Conservation (phyloP, 2,329 filamentous ascomycete species). For the Fusarium agapanthi region DNA sequence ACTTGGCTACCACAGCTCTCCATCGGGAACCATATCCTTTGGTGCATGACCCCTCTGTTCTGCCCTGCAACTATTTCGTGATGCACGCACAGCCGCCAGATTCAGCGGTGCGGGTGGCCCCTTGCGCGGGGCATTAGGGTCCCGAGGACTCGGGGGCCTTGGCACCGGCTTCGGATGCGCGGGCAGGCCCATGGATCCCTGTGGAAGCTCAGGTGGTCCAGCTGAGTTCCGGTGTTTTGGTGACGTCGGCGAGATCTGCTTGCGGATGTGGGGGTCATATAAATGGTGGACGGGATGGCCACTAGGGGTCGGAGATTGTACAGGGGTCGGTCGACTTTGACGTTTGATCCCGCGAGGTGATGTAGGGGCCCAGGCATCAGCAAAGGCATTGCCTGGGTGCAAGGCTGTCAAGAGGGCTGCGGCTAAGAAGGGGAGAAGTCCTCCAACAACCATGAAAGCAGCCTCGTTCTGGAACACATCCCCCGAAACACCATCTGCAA, state of each 20-base stretch:
- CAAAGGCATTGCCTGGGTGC: slow-evolving; percentile 53
- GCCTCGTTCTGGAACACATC: slow-evolving; percentile 50
- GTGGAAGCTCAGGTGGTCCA: slow-evolving; percentile 34
- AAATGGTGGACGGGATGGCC: slow-evolving; percentile 43
- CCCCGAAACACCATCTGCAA: slow-evolving; percentile 48
- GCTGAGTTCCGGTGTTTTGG: slow-evolving; percentile 28
- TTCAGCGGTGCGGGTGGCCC: slow-evolving; percentile 28
- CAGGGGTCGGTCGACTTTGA: slow-evolving; percentile 27
- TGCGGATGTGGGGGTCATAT: slow-evolving; percentile 48
- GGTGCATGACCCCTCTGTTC: slow-evolving; percentile 3
- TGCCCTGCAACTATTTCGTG: slow-evolving; percentile 7
- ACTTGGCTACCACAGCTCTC: slow-evolving; percentile 17
- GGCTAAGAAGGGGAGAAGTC: slow-evolving; percentile 51
- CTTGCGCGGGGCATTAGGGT: slow-evolving; percentile 20
- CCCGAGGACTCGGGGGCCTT: slow-evolving; percentile 17
- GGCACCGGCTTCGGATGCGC: slow-evolving; percentile 39
- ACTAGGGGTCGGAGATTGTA: slow-evolving; percentile 29
- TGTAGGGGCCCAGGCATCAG: slow-evolving; percentile 51
- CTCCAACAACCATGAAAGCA: slow-evolving; percentile 52
- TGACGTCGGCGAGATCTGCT: slow-evolving; percentile 42
- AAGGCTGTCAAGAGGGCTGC: slow-evolving; percentile 48
- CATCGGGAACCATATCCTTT: slow-evolving; percentile 27
- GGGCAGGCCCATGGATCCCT: slow-evolving; percentile 44
- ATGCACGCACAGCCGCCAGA: slow-evolving; percentile 11
- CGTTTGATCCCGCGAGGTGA: slow-evolving; percentile 43